Base-by-base conservation (phyloP, 169 alveolate genomes). In the Eimeria tenella region DNA sequence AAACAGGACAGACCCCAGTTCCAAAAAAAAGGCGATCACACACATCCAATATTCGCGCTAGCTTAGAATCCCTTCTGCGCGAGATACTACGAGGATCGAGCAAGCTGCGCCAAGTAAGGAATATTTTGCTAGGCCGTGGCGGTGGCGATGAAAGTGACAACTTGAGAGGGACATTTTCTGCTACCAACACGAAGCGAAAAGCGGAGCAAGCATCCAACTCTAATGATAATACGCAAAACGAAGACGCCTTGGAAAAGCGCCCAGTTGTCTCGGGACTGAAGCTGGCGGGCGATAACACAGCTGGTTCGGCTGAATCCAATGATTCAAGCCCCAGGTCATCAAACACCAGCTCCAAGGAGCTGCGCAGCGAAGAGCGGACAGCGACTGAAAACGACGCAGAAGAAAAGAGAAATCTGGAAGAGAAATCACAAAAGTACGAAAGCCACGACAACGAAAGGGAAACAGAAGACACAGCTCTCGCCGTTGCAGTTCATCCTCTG, bases 41-140 rank as follows among this genome's bases (percentile, higher is more conserved):
- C 42, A 31, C 42, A 31, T 58, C 19, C 68, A 58, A 0, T 17
- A 58, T 10, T 10, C 68, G 19, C 19, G 68, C 68, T 58, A 17
- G 68, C 19, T 21, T 79, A 9, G 88, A 79, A 55, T 53, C 70
- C 19, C 70, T 79, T 79, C 71, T 79, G 71, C 88, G 25, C 7
- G 52, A 79, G 23, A 11, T 79, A 3, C 9, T 79, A 7, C 52
- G 23, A 5, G 71, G 71, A 2, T 7, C 52, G 8, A 53, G 49
- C 8, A 52, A 62, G 9, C 15, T 79, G 19, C 88, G 53, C 15
- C 88, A 79, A 79, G 56, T 79, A 21, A 79, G 88, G 21, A 50
- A 31, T n/a, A 62, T 79, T 19, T 10, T 79, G 21, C 55, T 70
- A 11, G 3, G 3, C 58, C 17, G 19, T 58, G 68, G 50, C 17